Conservation (phyloP, 208 protist species). For the Porcisia deanei region DNA sequence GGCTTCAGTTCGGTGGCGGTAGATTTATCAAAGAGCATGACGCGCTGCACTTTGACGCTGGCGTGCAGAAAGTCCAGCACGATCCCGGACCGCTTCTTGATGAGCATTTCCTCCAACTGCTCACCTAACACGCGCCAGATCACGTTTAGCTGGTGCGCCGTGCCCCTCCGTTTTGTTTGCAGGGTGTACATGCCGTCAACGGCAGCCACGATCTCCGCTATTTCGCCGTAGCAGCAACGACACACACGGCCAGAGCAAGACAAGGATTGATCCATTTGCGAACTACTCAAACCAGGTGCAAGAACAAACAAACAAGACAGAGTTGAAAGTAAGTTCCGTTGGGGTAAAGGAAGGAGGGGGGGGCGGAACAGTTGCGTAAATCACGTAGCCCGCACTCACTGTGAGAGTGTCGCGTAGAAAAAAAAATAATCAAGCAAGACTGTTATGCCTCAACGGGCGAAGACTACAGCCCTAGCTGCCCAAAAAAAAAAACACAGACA, state of each 20-base stretch:
- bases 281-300: background rate
- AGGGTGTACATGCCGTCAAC: slow-evolving; percentile 58
- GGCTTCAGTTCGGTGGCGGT: slow-evolving; percentile 70
- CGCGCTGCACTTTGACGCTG: slow-evolving; percentile 75
- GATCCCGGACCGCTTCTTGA: slow-evolving; percentile 65
- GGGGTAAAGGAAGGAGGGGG: too few relatives aligned
- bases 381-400: too few relatives aligned
- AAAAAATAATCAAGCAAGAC: too few relatives aligned
- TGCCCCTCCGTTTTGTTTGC: slow-evolving; percentile 61
- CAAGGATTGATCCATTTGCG: slow-evolving; percentile 14
- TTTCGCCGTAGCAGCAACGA: slow-evolving; percentile 78
- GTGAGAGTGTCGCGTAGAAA: too few relatives aligned
- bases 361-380: too few relatives aligned
- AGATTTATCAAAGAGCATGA: slow-evolving; percentile 49
- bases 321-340: background rate
- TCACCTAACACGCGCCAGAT: slow-evolving; percentile 76
- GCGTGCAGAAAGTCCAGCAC: slow-evolving; percentile 80
- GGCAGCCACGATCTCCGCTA: slow-evolving; percentile 62
- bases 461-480: too few relatives aligned
- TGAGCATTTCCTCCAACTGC: slow-evolving; percentile 59
- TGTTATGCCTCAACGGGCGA: too few relatives aligned
- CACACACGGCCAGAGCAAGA: slow-evolving; percentile 46
- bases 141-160: slow-evolving; percentile 51
- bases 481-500: too few relatives aligned
- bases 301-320: background rate